phyloP scores from a whole-genome alignment of 768 basidiomycete species.

The Lactarius hengduanensis region DNA sequence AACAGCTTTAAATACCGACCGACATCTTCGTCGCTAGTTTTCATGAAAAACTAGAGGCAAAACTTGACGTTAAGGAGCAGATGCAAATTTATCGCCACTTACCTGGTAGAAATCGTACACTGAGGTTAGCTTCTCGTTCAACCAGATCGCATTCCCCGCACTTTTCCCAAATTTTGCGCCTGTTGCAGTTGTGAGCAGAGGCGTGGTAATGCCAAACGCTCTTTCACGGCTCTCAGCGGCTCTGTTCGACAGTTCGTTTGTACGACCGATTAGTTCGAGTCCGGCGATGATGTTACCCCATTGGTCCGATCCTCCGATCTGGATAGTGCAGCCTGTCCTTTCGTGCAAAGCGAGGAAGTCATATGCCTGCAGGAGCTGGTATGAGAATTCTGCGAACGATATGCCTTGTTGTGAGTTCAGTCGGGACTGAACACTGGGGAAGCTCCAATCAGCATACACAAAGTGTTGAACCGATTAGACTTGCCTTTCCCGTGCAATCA shows the following conservation, averaged over 20 bases:
- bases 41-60: slow-evolving; percentile 76
- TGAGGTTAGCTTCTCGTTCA: slow-evolving; percentile 75
- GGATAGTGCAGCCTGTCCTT: slow-evolving; percentile 69
- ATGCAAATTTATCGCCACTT: neutral
- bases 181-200: slow-evolving; percentile 82
- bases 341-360: slow-evolving; percentile 83
- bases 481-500: slow-evolving; percentile 90
- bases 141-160: slow-evolving; percentile 93
- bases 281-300: slow-evolving; percentile 98
- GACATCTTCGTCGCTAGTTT: slow-evolving; percentile 38
- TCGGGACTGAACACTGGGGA: slow-evolving; percentile 73
- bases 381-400: slow-evolving; percentile 98
- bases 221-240: slow-evolving; percentile 30
- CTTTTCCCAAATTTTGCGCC: slow-evolving; percentile 99
- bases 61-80: neutral
- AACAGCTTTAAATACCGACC: slow-evolving; percentile 28
- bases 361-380: slow-evolving; percentile 95
- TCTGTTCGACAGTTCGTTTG: slow-evolving; percentile 30
- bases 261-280: slow-evolving; percentile 80
- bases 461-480: slow-evolving; percentile 26
- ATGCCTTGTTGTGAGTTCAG: slow-evolving; percentile 80
- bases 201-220: slow-evolving; percentile 88
- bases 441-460: neutral
- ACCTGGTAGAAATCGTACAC: slow-evolving; percentile 96
- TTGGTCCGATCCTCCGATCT: slow-evolving; percentile 96